A percentile compares a stretch with the other conserved stretches of the same genome.
Conservation (phyloP, 1,139 yeast species). For the Sugiyamaella japonica region DNA sequence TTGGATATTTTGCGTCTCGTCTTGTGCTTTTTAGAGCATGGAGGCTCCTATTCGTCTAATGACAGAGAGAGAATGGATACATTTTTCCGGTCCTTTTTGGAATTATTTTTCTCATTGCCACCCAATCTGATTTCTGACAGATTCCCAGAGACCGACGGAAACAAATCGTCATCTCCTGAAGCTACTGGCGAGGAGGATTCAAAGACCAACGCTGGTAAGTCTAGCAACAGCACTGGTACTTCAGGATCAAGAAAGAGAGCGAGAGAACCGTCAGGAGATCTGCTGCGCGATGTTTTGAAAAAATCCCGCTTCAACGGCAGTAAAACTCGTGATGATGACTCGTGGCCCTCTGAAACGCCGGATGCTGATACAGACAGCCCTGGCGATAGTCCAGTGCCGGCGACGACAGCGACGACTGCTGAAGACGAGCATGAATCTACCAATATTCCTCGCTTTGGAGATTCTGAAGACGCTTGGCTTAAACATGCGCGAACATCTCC, state of each 20-base stretch:
- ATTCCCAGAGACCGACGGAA: slow-evolving; percentile 23
- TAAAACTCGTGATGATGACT: slow-evolving; percentile 20
- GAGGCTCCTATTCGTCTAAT: slow-evolving; percentile 67
- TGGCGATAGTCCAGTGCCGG: slow-evolving; percentile 28
- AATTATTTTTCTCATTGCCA: slow-evolving; percentile 63
- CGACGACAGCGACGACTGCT: not conserved
- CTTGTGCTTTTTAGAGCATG: slow-evolving; percentile 65
- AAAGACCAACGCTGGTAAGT: slow-evolving; percentile 20
- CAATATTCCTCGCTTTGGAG: slow-evolving; percentile 31
- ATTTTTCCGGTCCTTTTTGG: slow-evolving; percentile 68
- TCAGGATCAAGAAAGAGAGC: slow-evolving; percentile 47
- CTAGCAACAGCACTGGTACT: slow-evolving; percentile 25
- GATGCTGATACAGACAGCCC: slow-evolving; percentile 26
- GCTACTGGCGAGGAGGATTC: slow-evolving; percentile 29
- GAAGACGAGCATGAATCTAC: slow-evolving; percentile 3
- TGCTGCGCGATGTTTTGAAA: slow-evolving; percentile 70
- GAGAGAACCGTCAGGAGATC: slow-evolving; percentile 49
- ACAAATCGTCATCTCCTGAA: slow-evolving; percentile 19
- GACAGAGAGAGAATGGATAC: slow-evolving; percentile 79
- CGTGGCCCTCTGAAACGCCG: slow-evolving; percentile 12
- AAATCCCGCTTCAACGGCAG: slow-evolving; percentile 48
- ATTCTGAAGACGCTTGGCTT: slow-evolving; percentile 28
- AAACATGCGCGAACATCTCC: slow-evolving; percentile 24
- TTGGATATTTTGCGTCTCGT: slow-evolving; percentile 72
- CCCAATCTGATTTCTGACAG: slow-evolving; percentile 28